Percentiles rank a stretch among this genome's conserved stretches.
Evolutionary conservation across 345 rosid genomes (phyloP).

Genomic region (Eucalyptus viminalis): DNA sequence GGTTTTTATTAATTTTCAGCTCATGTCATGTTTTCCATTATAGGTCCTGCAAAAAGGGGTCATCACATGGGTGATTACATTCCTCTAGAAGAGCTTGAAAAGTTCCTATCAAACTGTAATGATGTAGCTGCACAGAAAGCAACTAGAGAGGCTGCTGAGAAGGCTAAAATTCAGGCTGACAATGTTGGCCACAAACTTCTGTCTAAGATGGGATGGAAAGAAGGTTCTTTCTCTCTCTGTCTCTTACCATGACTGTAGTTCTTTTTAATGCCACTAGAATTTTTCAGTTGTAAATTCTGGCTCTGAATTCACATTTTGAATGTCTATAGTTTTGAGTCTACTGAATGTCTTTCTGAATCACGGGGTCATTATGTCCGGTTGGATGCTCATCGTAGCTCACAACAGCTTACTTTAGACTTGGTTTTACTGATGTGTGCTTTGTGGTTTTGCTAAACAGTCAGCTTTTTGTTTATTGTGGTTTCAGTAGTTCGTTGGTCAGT

Average conservation of each 20-base stretch:
- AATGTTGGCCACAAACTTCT: slow-evolving; percentile 91
- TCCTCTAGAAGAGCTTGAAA: slow-evolving; percentile 86
- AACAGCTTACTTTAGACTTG: background rate
- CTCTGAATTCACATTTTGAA: no score
- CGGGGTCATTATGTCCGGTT: background rate
- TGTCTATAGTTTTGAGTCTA: no score
- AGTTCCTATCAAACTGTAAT: slow-evolving; percentile 74
- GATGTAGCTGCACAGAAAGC: slow-evolving; percentile 63
- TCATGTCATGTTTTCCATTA: background rate
- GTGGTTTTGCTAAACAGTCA: background rate
- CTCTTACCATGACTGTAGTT: background rate
- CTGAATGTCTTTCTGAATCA: no score
- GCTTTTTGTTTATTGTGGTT: background rate
- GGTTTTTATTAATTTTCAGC: background rate
- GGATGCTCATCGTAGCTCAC: background rate
- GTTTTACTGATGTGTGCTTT: background rate
- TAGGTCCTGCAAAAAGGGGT: slow-evolving; percentile 51
- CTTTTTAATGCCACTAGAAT: background rate
- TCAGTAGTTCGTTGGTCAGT: background rate
- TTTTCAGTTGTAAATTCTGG: no score
- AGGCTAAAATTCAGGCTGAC: slow-evolving; percentile 84
- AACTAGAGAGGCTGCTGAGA: slow-evolving; percentile 62
- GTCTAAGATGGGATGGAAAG: slow-evolving; percentile 99
- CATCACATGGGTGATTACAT: slow-evolving; percentile 99
- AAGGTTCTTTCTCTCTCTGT: slow-evolving; percentile 39